A percentile compares a stretch with the other conserved stretches of the same genome.
phyloP scores from a whole-genome alignment of 495 filamentous ascomycete genomes.

The Penicillium taxi region DNA sequence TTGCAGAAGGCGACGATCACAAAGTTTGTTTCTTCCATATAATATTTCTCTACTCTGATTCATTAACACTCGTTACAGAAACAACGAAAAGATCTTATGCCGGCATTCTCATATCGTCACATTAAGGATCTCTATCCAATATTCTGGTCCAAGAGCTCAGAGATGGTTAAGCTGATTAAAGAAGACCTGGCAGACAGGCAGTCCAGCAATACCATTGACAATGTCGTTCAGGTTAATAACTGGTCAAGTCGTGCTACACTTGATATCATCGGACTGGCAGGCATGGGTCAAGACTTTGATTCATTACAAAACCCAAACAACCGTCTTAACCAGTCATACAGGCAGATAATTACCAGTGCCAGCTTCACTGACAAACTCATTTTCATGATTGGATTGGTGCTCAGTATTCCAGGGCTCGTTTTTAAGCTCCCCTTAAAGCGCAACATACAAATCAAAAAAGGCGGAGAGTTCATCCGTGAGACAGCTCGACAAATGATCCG shows the following conservation, averaged over 20 bases:
- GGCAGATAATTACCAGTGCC: slow-evolving; percentile 30
- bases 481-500: slow-evolving; percentile 59
- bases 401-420: slow-evolving; percentile 26
- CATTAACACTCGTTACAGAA: slow-evolving; percentile 13
- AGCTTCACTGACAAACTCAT: slow-evolving; percentile 19
- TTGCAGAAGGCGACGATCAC: slow-evolving; percentile 83
- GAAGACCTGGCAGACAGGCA: slow-evolving; percentile 20
- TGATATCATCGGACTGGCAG: slow-evolving; percentile 83
- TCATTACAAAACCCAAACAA: slow-evolving; percentile 58
- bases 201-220: slow-evolving; percentile 18
- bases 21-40: slow-evolving; percentile 44
- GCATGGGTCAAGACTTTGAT: slow-evolving; percentile 75
- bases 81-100: slow-evolving; percentile 73
- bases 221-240: slow-evolving; percentile 47
- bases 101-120: slow-evolving; percentile 79
- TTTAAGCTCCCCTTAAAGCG: slow-evolving; percentile 53
- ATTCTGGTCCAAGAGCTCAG: slow-evolving; percentile 67
- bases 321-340: slow-evolving; percentile 58
- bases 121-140: slow-evolving; percentile 77
- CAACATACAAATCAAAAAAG: slow-evolving; percentile 52
- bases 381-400: slow-evolving; percentile 35
- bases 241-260: slow-evolving; percentile 71
- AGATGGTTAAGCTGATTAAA: slow-evolving; percentile 40
- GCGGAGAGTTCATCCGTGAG: slow-evolving; percentile 50
- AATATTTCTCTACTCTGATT: not conserved